Percentiles rank a stretch among this genome's conserved stretches.
Conservation (phyloP, 163 green algal species). For the Scenedesmus sp. region DNA sequence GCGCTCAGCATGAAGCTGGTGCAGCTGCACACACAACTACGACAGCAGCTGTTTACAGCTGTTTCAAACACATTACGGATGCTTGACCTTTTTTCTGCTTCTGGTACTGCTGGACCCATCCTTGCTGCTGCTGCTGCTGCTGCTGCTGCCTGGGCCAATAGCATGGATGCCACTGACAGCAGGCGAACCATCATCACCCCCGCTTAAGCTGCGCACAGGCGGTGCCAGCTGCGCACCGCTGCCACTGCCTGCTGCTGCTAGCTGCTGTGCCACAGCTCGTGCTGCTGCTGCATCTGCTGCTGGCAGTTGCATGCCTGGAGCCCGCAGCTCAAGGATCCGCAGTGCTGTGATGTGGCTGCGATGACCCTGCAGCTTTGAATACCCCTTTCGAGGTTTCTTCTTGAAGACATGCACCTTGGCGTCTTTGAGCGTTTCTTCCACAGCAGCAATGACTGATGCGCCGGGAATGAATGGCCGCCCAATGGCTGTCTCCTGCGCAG, state of each 20-base stretch:
- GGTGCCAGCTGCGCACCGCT: neutral
- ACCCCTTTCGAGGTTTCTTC: conserved; percentile 93
- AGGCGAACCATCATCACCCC: neutral
- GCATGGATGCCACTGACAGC: neutral
- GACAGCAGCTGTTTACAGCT: neutral
- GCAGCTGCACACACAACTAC: no score
- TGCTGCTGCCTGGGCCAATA: neutral
- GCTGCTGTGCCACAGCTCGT: neutral
- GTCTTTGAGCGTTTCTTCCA: conserved; percentile 94
- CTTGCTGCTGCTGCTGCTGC: conserved; percentile 4
- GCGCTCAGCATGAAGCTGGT: no score
- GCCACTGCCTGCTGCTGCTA: neutral
- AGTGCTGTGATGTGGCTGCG: conserved; percentile 74
- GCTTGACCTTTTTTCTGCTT: neutral
- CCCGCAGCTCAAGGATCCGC: conserved; percentile 68
- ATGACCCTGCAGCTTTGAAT: conserved; percentile 80
- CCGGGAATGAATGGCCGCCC: conserved; percentile 86
- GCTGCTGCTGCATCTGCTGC: conserved; percentile 7
- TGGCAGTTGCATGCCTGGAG: neutral
- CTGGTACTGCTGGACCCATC: neutral
- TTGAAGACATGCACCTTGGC: conserved; percentile 96
- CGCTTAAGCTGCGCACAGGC: neutral
- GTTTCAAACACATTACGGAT: neutral
- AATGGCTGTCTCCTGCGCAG: conserved; percentile 79
- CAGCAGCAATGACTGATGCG: conserved; percentile 80